Conservation (phyloP, 2,329 filamentous ascomycete species). For the Claviceps monticola region DNA sequence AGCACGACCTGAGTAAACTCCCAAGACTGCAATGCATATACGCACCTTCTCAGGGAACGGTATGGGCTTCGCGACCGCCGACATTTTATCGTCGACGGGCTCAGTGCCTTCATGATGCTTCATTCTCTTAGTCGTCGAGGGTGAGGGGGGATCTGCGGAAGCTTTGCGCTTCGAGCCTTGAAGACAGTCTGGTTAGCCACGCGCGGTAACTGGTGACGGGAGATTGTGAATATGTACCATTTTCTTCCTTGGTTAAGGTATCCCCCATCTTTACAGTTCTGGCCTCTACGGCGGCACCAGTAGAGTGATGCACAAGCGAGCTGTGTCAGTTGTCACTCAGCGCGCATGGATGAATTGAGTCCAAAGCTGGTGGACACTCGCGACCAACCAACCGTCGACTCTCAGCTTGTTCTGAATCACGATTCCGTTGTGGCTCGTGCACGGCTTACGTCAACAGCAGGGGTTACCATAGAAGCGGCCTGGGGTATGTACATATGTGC, state of each 20-base stretch:
- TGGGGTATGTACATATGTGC: neutral
- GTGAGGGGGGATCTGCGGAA: slow-evolving; percentile 47
- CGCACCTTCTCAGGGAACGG: slow-evolving; percentile 78
- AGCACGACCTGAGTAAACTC: too few species aligned
- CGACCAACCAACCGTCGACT: neutral
- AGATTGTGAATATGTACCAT: slow-evolving; percentile 16
- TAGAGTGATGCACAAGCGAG: neutral
- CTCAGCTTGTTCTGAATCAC: too few species aligned
- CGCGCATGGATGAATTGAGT: neutral
- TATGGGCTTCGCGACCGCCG: slow-evolving; percentile 45
- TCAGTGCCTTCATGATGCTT: slow-evolving; percentile 31
- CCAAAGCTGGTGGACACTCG: neutral
- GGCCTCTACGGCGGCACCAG: neutral
- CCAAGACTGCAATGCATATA: too few species aligned
- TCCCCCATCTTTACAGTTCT: neutral
- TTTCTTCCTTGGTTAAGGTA: slow-evolving; percentile 15
- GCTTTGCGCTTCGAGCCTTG: slow-evolving; percentile 59
- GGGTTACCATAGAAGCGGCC: too few species aligned
- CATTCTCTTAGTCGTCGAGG: slow-evolving; percentile 49
- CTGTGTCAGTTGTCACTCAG: neutral
- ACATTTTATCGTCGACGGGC: slow-evolving; percentile 28
- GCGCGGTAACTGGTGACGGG: neutral
- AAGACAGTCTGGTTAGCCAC: neutral
- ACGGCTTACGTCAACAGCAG: slow-evolving; percentile 16
- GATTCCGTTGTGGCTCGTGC: slow-evolving; percentile 10